A percentile compares a stretch with the other conserved stretches of the same genome.
Conservation (phyloP, 805 yeast species). For the Tetrapisispora phaffii region DNA sequence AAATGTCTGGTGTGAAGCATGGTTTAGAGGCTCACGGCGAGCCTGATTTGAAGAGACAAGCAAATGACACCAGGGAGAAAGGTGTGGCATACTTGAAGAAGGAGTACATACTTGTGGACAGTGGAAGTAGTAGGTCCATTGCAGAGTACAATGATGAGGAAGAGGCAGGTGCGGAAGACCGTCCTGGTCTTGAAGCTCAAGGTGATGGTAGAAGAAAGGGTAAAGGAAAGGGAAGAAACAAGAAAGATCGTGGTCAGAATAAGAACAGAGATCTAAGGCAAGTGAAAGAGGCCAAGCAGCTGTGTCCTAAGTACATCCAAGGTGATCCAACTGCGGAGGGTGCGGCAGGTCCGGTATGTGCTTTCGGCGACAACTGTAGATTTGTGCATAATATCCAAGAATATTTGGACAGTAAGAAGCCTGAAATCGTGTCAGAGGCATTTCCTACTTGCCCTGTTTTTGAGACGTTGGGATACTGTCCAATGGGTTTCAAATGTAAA, state of each 20-base stretch:
- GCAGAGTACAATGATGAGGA: constrained; percentile 32
- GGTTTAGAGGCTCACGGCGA: constrained; percentile 9
- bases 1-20: constrained; percentile 15
- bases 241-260: constrained; percentile 68
- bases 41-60: constrained; percentile 7
- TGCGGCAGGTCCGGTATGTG: constrained; percentile 37
- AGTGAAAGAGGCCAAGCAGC: constrained; percentile 47
- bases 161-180: constrained; percentile 35
- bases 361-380: constrained; percentile 66
- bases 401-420: constrained; percentile 57
- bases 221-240: constrained; percentile 26
- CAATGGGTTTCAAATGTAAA: constrained; percentile 85
- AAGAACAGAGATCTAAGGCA: constrained; percentile 71
- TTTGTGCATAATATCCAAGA: constrained; percentile 63
- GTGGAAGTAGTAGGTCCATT: constrained; percentile 6
- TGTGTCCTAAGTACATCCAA: constrained; percentile 50
- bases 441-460: constrained; percentile 64
- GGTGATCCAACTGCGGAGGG: constrained; percentile 34
- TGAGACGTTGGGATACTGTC: constrained; percentile 76
- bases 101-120: constrained; percentile 44
- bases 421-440: constrained; percentile 52
- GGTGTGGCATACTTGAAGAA: constrained; percentile 74
- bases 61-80: constrained; percentile 24
- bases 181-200: constrained; percentile 33
- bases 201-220: constrained; percentile 9